Evolutionary conservation across 2,329 filamentous ascomycete genomes (phyloP).

Genomic region (Colletotrichum spinosum): DNA sequence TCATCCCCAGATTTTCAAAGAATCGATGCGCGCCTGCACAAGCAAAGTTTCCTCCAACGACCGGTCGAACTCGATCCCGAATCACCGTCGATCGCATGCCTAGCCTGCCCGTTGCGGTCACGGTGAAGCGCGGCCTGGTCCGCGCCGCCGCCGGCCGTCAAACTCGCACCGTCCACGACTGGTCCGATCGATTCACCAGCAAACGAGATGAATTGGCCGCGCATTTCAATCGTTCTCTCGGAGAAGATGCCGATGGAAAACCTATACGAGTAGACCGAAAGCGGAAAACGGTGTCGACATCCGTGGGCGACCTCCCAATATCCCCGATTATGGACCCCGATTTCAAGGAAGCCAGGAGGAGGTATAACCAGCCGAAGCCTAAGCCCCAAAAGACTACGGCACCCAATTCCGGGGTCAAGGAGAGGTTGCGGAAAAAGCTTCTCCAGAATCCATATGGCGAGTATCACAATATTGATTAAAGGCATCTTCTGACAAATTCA

Average conservation of each 20-base stretch:
- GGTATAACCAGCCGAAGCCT: constrained; percentile 52
- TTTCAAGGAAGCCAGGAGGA: constrained; percentile 58
- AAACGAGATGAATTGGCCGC: constrained; percentile 16
- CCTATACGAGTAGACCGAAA: constrained; percentile 51
- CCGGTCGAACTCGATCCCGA: not conserved
- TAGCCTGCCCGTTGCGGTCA: no score
- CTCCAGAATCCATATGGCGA: constrained; percentile 74
- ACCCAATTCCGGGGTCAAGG: constrained; percentile 38
- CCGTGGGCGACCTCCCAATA: constrained; percentile 60
- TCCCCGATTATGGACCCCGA: constrained; percentile 66
- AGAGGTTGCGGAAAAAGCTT: constrained; percentile 68
- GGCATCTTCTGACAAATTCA: constrained; percentile 8
- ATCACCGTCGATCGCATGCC: no score
- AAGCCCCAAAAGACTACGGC: constrained; percentile 42
- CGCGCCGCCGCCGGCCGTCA: not conserved
- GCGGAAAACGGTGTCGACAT: constrained; percentile 58
- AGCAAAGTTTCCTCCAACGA: not conserved
- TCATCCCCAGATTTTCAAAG: not conserved
- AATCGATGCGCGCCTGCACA: constrained; percentile 1
- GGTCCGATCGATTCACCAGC: not conserved
- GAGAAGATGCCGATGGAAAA: constrained; percentile 44
- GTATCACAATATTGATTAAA: constrained; percentile 22
- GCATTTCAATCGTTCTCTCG: constrained; percentile 48
- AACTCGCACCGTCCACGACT: not conserved
- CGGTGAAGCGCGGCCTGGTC: not conserved